Percentiles rank a stretch among this genome's conserved stretches.
These are phyloP conservation scores for Sindora glabra DNA, from an alignment of 306 rosid species.

Conservation along the genomic window DNA sequence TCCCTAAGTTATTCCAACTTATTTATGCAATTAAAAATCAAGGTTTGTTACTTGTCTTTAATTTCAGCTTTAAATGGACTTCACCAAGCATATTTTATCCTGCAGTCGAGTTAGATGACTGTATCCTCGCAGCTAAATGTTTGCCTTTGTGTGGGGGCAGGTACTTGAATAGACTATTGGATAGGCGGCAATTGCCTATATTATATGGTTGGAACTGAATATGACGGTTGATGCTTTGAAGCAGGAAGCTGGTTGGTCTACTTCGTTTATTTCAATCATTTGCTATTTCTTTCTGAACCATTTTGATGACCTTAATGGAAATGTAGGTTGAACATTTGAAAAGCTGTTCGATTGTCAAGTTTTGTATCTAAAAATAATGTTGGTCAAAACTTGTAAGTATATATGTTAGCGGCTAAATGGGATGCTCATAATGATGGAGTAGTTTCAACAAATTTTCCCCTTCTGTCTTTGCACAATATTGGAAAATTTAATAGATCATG, in stretches of 20 bases:
- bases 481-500: background rate
- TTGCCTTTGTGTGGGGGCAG: background rate
- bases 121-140: background rate
- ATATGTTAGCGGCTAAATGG: background rate
- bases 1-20: background rate
- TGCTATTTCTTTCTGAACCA: background rate
- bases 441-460: too few relatives aligned
- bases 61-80: background rate
- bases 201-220: background rate
- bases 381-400: background rate
- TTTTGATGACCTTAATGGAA: background rate
- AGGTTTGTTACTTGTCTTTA: background rate
- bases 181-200: background rate
- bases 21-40: background rate
- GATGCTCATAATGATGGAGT: background rate
- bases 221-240: background rate
- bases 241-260: slow-evolving; percentile 12
- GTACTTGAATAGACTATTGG: background rate
- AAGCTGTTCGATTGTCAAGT: background rate
- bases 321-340: background rate
- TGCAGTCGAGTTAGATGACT: background rate
- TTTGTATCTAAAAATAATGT: background rate
- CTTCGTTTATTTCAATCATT: background rate
- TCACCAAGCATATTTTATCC: background rate
- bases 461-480: too few relatives aligned